Evolutionary conservation across 1,284 basidiomycete genomes (phyloP), one percentile per base, ranked within the genome.

Genomic region (Ceratobasidium sp.): DNA sequence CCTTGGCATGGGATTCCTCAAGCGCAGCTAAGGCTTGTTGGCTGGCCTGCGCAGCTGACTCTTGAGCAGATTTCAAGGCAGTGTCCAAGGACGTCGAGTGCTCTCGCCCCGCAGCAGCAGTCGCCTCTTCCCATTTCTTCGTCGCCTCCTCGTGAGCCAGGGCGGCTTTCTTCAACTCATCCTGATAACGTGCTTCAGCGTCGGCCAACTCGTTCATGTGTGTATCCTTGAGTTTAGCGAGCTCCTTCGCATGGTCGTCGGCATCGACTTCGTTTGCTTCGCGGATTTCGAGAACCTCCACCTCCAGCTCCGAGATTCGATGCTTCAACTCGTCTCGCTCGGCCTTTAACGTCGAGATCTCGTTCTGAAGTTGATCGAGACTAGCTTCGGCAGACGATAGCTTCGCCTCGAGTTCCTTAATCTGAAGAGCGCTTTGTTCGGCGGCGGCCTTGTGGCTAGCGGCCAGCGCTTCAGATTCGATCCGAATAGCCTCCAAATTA

Each of bases 261-360:
- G 88, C 87, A 3, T 83, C 82, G 42, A 83, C 82, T 75, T 94
- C 91, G 75, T 88, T 86, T 28, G 83, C 83, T 76, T 92, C 90
- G 78, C 86, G 91, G 73, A 91, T 79, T 80, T 94, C 92, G 67
- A 94, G 82, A 44, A 93, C 84, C 77, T 93, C 89, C 58, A 91
- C 82, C 80, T 95, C 91, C 14, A 94, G 83, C 75, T 92, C 88
- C 0, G 89, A 91, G 14, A 95, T 83, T 78, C 89, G 92, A 77
- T 83, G 85, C 58, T 89, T 87, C 62, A 83, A 86, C 76, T 94
- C 92, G 75, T 92, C 91, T 77, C 88, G 87, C 80, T 93, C 90
- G 23, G 79, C 79, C 77, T 85, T 86, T 70, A 92, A 81, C 53
- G 83, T 81, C 7, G 79, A 80, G 2, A 92, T 76, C 77, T 92